Base-by-base conservation (phyloP, 805 yeast genomes). In the Yarrowia sp. region DNA sequence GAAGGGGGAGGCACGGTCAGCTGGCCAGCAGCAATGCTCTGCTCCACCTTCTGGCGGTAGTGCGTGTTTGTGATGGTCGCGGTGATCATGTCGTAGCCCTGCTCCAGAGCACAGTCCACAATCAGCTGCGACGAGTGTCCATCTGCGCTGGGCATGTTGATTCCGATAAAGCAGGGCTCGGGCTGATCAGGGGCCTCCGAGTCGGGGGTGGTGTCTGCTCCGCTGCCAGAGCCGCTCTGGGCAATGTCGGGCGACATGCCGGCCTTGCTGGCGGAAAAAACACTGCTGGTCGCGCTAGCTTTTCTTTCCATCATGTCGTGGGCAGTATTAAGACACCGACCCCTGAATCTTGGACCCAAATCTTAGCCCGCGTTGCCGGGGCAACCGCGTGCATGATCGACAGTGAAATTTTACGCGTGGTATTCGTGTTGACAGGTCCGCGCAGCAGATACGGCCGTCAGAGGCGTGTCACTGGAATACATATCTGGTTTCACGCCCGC, bases 41-140 rank as follows among this genome's bases (percentile, higher is more conserved):
- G 42, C 14, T 55, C 61, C 38, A 55, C 61, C 25, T 55, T 55
- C 9, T 47, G 7, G 2, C 72, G 65, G 65, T 72, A 73, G 12
- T 62, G 69, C 0, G 78, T 68, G 63, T 84, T 83, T 8, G 88
- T 84, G 41, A 85, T 76, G 2, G 87, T 80, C 5, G 82, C 70
- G 2, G 85, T 73, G 1, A 84, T 76, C 65, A 74, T 76, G 68
- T 84, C 85, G 66, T 81, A 84, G 13, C 84, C 84, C 51, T 76
- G 68, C 10, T 65, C 66, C 33, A 73, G 65, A 14, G 75, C 74
- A 2, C 67, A 62, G 25, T 70, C 72, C 7, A 71, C 72, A 8
- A 69, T 67, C 12, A 55, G 38, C 47, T 66, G 65, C 49, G 71
- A 67, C 6, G 73, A 68, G 6, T 62, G 63, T 4, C 72, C 74